These are phyloP conservation scores for Hypoxylon perforatum DNA, from an alignment of 495 filamentous ascomycete genomes.

Conservation along the genomic window DNA sequence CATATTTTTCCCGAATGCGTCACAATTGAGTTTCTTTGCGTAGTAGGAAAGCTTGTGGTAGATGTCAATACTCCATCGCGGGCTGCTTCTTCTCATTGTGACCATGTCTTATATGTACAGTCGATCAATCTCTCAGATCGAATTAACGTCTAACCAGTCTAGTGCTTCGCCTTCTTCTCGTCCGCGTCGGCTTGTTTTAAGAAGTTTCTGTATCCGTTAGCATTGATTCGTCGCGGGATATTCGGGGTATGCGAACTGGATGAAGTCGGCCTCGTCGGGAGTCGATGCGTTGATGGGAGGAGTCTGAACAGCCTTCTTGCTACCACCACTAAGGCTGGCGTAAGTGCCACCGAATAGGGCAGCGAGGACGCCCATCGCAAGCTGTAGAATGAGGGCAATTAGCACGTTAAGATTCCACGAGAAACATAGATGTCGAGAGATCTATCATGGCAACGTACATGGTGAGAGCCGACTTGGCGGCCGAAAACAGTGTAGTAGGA, in stretches of 20 bases:
- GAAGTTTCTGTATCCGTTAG: slow-evolving; percentile 74
- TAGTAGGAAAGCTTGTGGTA: slow-evolving; percentile 1
- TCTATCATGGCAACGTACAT: slow-evolving; percentile 69
- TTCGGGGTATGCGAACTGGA: slow-evolving; percentile 76
- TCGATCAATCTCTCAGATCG: slow-evolving; percentile 36
- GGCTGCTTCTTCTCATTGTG: slow-evolving; percentile 36
- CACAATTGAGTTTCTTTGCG: slow-evolving; percentile 11
- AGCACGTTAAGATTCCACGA: slow-evolving; percentile 28
- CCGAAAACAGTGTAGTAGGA: slow-evolving; percentile 85
- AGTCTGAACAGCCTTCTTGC: slow-evolving; percentile 67
- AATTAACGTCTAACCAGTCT: slow-evolving; percentile 40
- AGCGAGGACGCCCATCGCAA: slow-evolving; percentile 85
- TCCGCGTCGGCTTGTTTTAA: slow-evolving; percentile 76
- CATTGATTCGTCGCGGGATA: slow-evolving; percentile 21
- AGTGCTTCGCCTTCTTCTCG: slow-evolving; percentile 76
- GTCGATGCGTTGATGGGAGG: slow-evolving; percentile 89
- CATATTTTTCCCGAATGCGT: background rate
- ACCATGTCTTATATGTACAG: slow-evolving; percentile 47
- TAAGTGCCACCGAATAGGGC: slow-evolving; percentile 68
- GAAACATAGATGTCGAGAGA: background rate
- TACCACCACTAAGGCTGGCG: slow-evolving; percentile 67
- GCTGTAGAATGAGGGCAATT: slow-evolving; percentile 62
- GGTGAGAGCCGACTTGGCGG: slow-evolving; percentile 91
- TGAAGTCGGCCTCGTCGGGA: slow-evolving; percentile 96
- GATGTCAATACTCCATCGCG: slow-evolving; percentile 28